Conservation (phyloP, 2,329 filamentous ascomycete species). For the Alternaria ethzedia region DNA sequence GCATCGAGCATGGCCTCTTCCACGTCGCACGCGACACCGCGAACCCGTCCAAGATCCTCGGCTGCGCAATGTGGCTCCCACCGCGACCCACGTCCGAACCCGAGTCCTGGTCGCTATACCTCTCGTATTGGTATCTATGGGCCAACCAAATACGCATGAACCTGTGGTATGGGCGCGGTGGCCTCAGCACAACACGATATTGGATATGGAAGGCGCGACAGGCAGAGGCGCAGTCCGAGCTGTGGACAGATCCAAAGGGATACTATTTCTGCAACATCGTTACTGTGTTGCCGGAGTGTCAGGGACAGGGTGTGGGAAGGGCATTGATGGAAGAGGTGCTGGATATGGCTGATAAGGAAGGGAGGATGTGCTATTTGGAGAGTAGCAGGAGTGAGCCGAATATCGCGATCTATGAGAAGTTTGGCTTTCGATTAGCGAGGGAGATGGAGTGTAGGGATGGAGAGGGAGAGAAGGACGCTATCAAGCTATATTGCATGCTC, state of each 20-base stretch:
- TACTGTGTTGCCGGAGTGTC: conserved; percentile 68
- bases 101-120: conserved; percentile 67
- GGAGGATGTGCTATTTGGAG: conserved; percentile 72
- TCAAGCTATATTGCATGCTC: conserved; percentile 56
- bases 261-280: conserved; percentile 82
- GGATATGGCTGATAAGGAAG: conserved; percentile 67
- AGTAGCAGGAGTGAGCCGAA: conserved; percentile 73
- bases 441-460: conserved; percentile 72
- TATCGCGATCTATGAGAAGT: conserved; percentile 71
- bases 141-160: conserved; percentile 71
- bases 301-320: conserved; percentile 71
- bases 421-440: conserved; percentile 70
- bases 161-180: conserved; percentile 70
- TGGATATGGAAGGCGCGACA: conserved; percentile 76
- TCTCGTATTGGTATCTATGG: conserved; percentile 70
- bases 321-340: conserved; percentile 69
- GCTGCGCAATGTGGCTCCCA: conserved; percentile 75
- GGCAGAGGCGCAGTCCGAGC: conserved; percentile 63
- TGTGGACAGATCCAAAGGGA: conserved; percentile 70
- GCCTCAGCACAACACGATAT: conserved; percentile 71
- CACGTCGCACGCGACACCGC: conserved; percentile 70
- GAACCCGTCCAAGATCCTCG: conserved; percentile 61
- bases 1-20: conserved; percentile 72
- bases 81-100: conserved; percentile 58
- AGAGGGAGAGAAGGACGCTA: conserved; percentile 54